These are phyloP conservation scores for Ogataea saltuana DNA, from an alignment of 805 yeast genomes.

Conservation along the genomic window DNA sequence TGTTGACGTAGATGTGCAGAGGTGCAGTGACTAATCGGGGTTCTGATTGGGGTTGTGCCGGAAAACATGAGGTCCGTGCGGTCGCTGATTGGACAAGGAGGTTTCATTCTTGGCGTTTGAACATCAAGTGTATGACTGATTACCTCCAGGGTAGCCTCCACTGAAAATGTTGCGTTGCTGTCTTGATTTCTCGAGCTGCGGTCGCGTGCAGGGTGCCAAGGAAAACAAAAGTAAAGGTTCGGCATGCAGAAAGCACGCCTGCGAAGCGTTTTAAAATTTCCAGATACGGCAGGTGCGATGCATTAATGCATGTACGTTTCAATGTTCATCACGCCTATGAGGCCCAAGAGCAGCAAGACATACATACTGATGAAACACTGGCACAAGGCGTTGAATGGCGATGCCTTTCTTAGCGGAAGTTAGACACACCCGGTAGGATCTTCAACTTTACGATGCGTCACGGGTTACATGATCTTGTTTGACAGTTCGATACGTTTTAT, in stretches of 20 bases:
- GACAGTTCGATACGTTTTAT: no score
- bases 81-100: no score
- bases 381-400: neutral
- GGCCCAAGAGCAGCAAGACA: neutral
- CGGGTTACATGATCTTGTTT: no score
- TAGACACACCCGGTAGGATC: no score
- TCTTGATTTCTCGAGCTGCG: no score
- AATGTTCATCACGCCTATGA: slow-evolving; percentile 1
- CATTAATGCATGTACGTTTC: slow-evolving; percentile 4
- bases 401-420: neutral
- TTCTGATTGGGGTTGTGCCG: neutral
- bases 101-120: no score
- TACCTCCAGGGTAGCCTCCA: no score
- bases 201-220: neutral
- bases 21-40: neutral
- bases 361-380: neutral
- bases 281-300: neutral
- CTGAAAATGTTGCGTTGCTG: no score
- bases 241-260: neutral
- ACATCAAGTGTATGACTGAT: no score
- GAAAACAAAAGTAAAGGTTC: neutral
- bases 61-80: no score
- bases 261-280: neutral
- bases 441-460: no score
- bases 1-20: neutral